phyloP scores from a whole-genome alignment of 495 filamentous ascomycete genomes.

The Aspergillus olivimuriae region DNA sequence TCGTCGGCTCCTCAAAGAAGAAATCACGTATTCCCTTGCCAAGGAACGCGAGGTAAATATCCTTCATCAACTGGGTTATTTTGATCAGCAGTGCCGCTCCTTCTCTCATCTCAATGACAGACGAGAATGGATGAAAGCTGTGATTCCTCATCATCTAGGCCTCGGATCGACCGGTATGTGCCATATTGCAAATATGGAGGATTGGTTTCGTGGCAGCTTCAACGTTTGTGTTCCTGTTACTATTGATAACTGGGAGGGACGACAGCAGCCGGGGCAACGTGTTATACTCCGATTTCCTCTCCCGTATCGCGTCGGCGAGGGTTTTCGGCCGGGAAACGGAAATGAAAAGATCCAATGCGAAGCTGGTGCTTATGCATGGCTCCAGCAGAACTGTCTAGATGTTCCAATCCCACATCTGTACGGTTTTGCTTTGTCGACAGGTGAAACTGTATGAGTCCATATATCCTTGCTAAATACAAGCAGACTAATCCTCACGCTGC shows the following conservation, averaged over 20 bases:
- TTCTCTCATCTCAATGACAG: constrained; percentile 14
- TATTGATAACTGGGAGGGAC: too few relatives aligned
- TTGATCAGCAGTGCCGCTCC: constrained; percentile 13
- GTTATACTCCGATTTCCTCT: constrained; percentile 28
- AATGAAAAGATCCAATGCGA: constrained; percentile 31
- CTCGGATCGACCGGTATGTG: constrained; percentile 11
- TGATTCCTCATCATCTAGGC: constrained; percentile 20
- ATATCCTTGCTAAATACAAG: not conserved
- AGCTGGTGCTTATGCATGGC: constrained; percentile 23
- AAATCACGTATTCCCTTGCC: constrained; percentile 18
- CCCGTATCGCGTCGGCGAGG: constrained; percentile 27
- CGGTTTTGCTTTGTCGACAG: constrained; percentile 28
- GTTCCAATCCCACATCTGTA: constrained; percentile 28
- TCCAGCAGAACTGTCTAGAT: constrained; percentile 24
- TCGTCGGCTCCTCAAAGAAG: constrained; percentile 3
- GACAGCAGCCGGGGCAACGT: constrained; percentile 4
- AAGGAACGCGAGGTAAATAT: constrained; percentile 19
- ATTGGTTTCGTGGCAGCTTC: constrained; percentile 30
- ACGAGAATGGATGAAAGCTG: constrained; percentile 3
- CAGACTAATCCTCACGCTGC: constrained; percentile 1
- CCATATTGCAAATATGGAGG: constrained; percentile 13
- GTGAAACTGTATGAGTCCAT: constrained; percentile 15
- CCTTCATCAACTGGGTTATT: constrained; percentile 19
- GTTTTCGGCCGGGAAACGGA: constrained; percentile 19
- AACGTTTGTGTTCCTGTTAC: constrained; percentile 28